Percentiles rank a stretch among this genome's conserved stretches.
Evolutionary conservation across 352 stramenopile genomes (phyloP).

Genomic region (Globisporangium uncinulatum): DNA sequence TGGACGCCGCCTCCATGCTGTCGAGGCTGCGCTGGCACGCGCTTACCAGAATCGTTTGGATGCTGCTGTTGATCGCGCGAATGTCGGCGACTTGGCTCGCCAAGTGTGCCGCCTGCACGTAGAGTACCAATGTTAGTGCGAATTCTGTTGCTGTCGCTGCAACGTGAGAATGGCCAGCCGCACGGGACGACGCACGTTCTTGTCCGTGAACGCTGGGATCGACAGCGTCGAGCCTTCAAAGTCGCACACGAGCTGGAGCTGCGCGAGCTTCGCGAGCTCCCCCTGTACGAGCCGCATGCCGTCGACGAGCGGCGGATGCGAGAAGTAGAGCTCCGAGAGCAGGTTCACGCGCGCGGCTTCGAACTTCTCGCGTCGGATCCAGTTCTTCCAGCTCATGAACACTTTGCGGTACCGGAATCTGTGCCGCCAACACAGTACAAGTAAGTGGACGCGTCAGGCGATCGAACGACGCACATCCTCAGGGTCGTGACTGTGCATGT

Average conservation of each 20-base stretch:
- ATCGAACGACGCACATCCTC: neutral
- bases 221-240: slow-evolving; percentile 31
- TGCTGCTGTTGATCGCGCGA: slow-evolving; percentile 19
- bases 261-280: slow-evolving; percentile 25
- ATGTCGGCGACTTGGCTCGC: slow-evolving; percentile 14
- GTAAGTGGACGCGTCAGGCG: neutral
- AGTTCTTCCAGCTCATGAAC: slow-evolving; percentile 53
- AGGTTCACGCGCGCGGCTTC: slow-evolving; percentile 36
- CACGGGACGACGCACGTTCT: slow-evolving; percentile 28
- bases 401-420: slow-evolving; percentile 71
- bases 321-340: slow-evolving; percentile 46
- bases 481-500: too few relatives aligned
- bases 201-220: slow-evolving; percentile 23
- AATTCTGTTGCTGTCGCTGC: too few relatives aligned
- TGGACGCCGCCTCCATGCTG: slow-evolving; percentile 27
- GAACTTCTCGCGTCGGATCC: slow-evolving; percentile 34
- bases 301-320: slow-evolving; percentile 23
- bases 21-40: slow-evolving; percentile 35
- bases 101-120: slow-evolving; percentile 12
- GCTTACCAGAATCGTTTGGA: slow-evolving; percentile 32
- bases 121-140: neutral
- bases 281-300: slow-evolving; percentile 28
- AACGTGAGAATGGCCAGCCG: neutral
- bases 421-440: neutral
- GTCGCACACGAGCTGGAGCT: slow-evolving; percentile 35